Percentiles rank a stretch among this genome's conserved stretches.
These are phyloP conservation scores for Adiantum capillusveneris DNA, from an alignment of 75 land plant genomes.

Conservation along the genomic window DNA sequence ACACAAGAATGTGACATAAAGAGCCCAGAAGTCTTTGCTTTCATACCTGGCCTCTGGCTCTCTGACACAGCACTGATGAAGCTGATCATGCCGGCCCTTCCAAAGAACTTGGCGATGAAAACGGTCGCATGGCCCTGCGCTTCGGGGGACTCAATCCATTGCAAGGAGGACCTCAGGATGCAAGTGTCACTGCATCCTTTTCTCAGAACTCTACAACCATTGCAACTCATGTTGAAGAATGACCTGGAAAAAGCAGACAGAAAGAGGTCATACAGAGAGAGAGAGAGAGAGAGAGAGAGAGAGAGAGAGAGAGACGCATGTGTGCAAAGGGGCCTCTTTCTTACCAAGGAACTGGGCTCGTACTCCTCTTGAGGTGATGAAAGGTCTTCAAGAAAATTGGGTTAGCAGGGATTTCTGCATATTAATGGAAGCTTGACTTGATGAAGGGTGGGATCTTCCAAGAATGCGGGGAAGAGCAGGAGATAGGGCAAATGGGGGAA, in stretches of 20 bases:
- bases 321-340: background rate
- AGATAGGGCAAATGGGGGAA: background rate
- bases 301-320: background rate
- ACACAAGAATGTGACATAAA: too few relatives aligned
- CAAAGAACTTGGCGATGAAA: constrained; percentile 89
- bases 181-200: constrained; percentile 90
- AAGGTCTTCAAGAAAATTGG: background rate
- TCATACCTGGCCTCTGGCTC: constrained; percentile 61
- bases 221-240: constrained; percentile 66
- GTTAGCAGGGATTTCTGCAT: background rate
- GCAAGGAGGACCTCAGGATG: constrained; percentile 67
- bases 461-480: background rate
- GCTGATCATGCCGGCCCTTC: constrained; percentile 81
- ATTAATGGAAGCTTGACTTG: too few relatives aligned
- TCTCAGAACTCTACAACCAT: constrained; percentile 81
- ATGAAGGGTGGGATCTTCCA: too few relatives aligned
- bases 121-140: constrained; percentile 93
- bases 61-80: constrained; percentile 77
- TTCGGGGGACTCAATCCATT: constrained; percentile 73
- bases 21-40: too few relatives aligned
- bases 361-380: background rate
- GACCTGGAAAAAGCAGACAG: background rate
- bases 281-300: background rate
- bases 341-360: background rate
- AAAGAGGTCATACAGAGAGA: background rate